Evolutionary conservation across 495 filamentous ascomycete species (phyloP), one percentile per base, ranked within the genome.

Genomic region (Neohortaea acidophila): DNA sequence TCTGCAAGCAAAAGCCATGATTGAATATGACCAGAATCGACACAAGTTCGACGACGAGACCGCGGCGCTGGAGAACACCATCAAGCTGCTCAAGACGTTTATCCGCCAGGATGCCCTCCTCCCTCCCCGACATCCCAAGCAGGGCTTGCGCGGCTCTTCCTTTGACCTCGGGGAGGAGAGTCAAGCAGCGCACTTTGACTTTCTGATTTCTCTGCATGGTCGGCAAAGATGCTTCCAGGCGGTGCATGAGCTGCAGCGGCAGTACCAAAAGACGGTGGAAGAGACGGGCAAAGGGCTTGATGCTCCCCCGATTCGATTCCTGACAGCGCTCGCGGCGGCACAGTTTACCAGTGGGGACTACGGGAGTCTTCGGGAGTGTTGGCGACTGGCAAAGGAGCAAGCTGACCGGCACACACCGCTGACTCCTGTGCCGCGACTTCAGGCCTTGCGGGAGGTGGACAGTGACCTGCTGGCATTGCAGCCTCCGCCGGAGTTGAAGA

Each of bases 311-410:
- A 52, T 81, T 26, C 53, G 57, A 8, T 59, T 86, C 31, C 56
- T 87, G 10, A 64, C 65, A 36, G 66, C 73, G 7, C 54, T 84
- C 19, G 85, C 89, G 78, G 52, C 63, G 2, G 59, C 69, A 3
- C 65, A 79, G 51, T 54, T 70, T 17, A 58, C 64, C 23, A 69
- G 70, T 15, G 50, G 59, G 7, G 61, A 78, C 22, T 66, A 68
- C 41, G 59, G 68, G 18, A 66, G 69, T 30, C 72, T 85, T 19
- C 67, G 69, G 33, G 52, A 68, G 40, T 77, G 66, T 26, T 91
- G 83, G 83, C 41, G 69, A 3, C 54, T 80, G 19, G 64, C 71
- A 4, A 58, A 77, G 21, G 45, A 60, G 19, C 62, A 66, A 41
- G 69, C 73, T 3, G 61, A 61, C 23, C 55, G 57, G 23, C 51